Evolutionary conservation across 148 eudicot genomes (phyloP).

Genomic region (Rhododendron kiyosumense): DNA sequence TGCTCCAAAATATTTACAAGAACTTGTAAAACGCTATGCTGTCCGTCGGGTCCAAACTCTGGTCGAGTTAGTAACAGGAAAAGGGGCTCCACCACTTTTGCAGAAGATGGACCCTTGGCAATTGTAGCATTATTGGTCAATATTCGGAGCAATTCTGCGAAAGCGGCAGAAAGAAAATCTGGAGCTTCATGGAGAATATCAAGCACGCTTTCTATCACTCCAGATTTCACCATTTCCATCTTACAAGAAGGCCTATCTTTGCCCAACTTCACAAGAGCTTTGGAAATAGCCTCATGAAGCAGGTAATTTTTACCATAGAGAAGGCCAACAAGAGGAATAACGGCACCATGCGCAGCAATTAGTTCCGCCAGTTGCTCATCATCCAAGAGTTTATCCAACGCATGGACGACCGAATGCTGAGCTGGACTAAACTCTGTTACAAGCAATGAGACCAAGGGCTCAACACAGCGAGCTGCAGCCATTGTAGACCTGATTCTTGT

Average conservation of each 20-base stretch:
- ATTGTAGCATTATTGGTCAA: conserved; percentile 90
- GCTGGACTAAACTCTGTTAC: conserved; percentile 75
- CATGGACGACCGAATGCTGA: conserved; percentile 82
- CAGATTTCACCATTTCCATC: conserved; percentile 97
- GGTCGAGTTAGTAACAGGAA: conserved; percentile 65
- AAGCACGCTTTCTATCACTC: conserved; percentile 79
- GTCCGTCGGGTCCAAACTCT: conserved; percentile 91
- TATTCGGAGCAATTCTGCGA: conserved; percentile 84
- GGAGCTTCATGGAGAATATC: conserved; percentile 91
- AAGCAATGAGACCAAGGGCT: conserved; percentile 87
- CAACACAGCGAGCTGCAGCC: conserved; percentile 91
- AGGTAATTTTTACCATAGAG: conserved; percentile 69
- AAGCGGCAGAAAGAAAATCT: conserved; percentile 87
- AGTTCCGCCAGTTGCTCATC: conserved; percentile 88
- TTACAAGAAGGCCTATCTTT: conserved; percentile 95
- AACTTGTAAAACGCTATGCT: conserved; percentile 90
- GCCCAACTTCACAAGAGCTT: conserved; percentile 96
- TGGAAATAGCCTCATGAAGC: conserved; percentile 88
- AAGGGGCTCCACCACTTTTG: conserved; percentile 88
- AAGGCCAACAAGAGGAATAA: conserved; percentile 86
- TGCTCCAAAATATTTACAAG: conserved; percentile 93
- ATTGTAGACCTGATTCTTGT: conserved; percentile 82
- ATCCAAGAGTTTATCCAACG: conserved; percentile 85
- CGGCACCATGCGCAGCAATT: conserved; percentile 91
- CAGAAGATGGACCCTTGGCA: conserved; percentile 90